Evolutionary conservation across 768 basidiomycete genomes (phyloP), one percentile per base, ranked within the genome.

Genomic region (Lepiota venenata): DNA sequence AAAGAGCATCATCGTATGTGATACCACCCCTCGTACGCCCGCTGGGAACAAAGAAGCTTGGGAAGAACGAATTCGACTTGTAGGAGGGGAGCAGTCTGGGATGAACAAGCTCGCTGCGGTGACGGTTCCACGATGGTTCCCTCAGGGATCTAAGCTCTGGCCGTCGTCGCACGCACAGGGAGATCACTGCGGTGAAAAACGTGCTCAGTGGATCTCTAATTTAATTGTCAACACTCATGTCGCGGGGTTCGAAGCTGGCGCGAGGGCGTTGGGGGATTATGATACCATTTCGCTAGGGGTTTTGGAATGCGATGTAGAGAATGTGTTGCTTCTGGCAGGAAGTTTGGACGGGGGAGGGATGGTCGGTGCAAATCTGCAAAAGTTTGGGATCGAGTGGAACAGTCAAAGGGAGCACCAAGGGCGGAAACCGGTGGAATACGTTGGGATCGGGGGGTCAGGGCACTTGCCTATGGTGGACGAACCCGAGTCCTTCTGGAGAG

Each of bases 381-480:
- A 43, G 15, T 59, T 82, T 35, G 55, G 52, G 14, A 66, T 68
- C 6, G 55, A 64, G 7, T 77, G 76, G 76, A 61, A 64, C 15
- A 56, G 25, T n/a, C 50, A 59, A 16, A 41, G 61, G 42, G 58
- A 46, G 18, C 5, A 27, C 36, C 47, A 36, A 47, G 60, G 22
- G 27, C 49, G 52, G 3, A 59, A 58, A 6, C 54, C 61, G 15
- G 62, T 75, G 12, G 60, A 66, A 25, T 74, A 68, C 56, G 64
- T 61, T 16, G 68, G 66, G 35, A 68, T 82, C 7, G 66, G 63
- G 15, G 63, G 63, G 6, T 66, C 76, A 0, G 79, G 79, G 0
- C 78, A 82, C 67, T 60, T 82, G 6, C 80, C 80, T 0, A 80
- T 82, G 79, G 65, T 81, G 4, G 80, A 82, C 60, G 69, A 70